phyloP scores from a whole-genome alignment of 192 early-diverging fungal genomes.

The Coemansia furcata region DNA sequence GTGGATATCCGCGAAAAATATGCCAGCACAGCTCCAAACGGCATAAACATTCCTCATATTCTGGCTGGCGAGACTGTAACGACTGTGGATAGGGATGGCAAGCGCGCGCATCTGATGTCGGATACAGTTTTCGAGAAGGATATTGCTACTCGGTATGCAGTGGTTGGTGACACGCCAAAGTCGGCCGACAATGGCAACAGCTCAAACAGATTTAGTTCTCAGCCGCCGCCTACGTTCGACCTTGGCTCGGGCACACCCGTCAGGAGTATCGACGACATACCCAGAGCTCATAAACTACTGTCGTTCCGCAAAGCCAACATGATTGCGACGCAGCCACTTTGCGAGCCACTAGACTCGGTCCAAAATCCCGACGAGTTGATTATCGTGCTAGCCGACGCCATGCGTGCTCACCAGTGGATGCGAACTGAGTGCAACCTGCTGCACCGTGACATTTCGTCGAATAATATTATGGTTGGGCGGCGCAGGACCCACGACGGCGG shows the following conservation, averaged over 20 bases:
- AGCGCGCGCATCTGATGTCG: not conserved
- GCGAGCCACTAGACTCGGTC: conserved; percentile 9
- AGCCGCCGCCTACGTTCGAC: too few species aligned
- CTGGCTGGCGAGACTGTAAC: not conserved
- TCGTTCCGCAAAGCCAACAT: not conserved
- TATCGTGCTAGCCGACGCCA: conserved; percentile 16
- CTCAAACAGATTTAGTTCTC: not conserved
- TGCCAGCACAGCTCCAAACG: not conserved
- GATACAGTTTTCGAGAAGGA: not conserved
- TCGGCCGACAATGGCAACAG: not conserved
- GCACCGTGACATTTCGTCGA: conserved; percentile 18
- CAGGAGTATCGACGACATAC: too few species aligned
- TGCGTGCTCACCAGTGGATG: conserved; percentile 10
- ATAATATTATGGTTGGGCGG: not conserved
- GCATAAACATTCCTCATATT: not conserved
- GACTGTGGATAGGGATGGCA: not conserved
- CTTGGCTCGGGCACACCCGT: too few species aligned
- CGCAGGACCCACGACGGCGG: not conserved
- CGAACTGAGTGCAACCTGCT: conserved; percentile 9
- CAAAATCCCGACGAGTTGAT: conserved; percentile 9
- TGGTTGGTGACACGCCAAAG: not conserved
- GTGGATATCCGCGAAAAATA: not conserved
- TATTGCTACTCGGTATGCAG: not conserved
- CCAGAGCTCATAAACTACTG: too few species aligned
- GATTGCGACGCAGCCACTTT: not conserved